Base-by-base conservation (phyloP, 2,329 filamentous ascomycete genomes). In the Fusarium albidum region DNA sequence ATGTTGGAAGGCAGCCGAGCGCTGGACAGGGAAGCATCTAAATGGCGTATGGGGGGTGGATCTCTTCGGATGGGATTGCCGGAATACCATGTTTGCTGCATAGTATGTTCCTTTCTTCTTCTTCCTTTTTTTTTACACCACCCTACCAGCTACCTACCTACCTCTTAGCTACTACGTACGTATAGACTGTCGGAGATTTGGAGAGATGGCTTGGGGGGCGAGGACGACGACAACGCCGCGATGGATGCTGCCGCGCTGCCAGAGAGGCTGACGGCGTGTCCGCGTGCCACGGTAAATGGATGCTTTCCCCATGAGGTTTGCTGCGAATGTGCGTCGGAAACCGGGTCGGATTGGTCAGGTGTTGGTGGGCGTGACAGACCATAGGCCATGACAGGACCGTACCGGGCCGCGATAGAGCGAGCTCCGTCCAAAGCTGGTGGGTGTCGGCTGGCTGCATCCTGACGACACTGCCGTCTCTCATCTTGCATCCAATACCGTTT, bases 1-100 rank as follows among this genome's bases (percentile, higher is more conserved):
- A 42, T 44, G 34, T 17, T 44, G 40, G 37, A 46, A 60, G 35
- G 50, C 45, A 29, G 48, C 40, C 29, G 34, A 40, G 35, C 40
- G 40, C 37, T 35, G 55, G 45, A 44, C 27, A 49, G 59, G 55
- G 56, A 62, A 61, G 61, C 55, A 68, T 66, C 52, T 61, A 55
- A 58, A 54, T 47, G 65, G 63, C 65, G 65, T 55, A 68, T 59
- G 42, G 52, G n/a, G 57, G 53, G 21, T 21, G 21, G 49, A 56
- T 53, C 39, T 55, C 39, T 44, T 49, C 46, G 59, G 51, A 61
- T 59, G 60, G 54, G 47, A 42, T 38, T 21, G 21, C 21, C 21
- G 21, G 34, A 52, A 55, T 65, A 63, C 53, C 57, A 66, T 52
- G 57, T 45, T 21, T 53, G 53, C 52, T 64, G 63, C 55, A 64